phyloP scores from a whole-genome alignment of 2,329 filamentous ascomycete species.

The Botryosphaeria dothidea region DNA sequence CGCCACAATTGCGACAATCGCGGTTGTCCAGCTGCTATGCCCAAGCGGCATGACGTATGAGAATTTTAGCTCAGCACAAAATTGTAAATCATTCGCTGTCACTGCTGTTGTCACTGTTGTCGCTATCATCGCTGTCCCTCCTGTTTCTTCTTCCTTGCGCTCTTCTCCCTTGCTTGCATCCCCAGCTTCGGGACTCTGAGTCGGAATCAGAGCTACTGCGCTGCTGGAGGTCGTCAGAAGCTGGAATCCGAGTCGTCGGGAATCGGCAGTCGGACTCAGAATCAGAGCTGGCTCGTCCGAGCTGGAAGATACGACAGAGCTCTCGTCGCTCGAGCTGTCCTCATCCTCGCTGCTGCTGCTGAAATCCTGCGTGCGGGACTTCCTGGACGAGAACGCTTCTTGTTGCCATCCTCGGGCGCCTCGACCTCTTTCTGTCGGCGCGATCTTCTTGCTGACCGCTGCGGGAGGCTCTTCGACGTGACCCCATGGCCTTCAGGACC shows the following conservation, averaged over 20 bases:
- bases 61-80: not conserved
- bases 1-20: too few species aligned
- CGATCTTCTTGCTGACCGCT: not conserved
- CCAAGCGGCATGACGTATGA: too few species aligned
- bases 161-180: not conserved
- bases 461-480: not conserved
- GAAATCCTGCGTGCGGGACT: slow-evolving; percentile 33
- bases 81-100: slow-evolving; percentile 13
- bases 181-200: not conserved
- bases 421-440: slow-evolving; percentile 20
- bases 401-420: slow-evolving; percentile 20
- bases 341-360: slow-evolving; percentile 30
- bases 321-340: slow-evolving; percentile 25
- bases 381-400: slow-evolving; percentile 24
- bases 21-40: too few species aligned
- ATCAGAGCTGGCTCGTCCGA: slow-evolving; percentile 13
- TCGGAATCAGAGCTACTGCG: not conserved
- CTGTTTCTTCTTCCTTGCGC: not conserved
- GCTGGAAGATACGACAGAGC: slow-evolving; percentile 15
- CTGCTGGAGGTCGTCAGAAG: slow-evolving; percentile 3
- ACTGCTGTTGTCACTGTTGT: slow-evolving; percentile 21
- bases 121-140: slow-evolving; percentile 8
- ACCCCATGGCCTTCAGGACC: slow-evolving; percentile 32
- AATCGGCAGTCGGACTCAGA: not conserved
- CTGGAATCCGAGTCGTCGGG: slow-evolving; percentile 17